phyloP scores from a whole-genome alignment of 2,329 filamentous ascomycete genomes.

The Cadophora sp. region DNA sequence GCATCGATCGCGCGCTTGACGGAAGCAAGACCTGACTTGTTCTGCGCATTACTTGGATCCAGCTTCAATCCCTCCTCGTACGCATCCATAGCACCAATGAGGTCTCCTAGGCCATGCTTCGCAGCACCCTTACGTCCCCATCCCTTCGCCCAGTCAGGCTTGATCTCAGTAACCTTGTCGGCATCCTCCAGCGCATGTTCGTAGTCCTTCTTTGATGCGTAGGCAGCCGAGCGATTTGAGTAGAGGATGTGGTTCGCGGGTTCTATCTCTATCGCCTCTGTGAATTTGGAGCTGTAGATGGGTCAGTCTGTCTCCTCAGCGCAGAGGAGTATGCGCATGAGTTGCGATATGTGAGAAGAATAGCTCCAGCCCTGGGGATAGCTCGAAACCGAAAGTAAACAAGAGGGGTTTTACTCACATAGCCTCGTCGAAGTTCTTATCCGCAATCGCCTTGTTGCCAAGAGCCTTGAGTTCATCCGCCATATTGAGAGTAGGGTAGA shows the following conservation, averaged over 20 bases:
- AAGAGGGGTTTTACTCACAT: slow-evolving; percentile 68
- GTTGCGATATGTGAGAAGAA: not conserved
- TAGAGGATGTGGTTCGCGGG: slow-evolving; percentile 95
- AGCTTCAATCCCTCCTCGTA: slow-evolving; percentile 95
- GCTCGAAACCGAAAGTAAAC: slow-evolving; percentile 30
- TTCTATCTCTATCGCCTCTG: slow-evolving; percentile 88
- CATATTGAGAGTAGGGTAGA: slow-evolving; percentile 36
- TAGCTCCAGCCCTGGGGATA: not conserved
- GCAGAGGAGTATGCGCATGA: not conserved
- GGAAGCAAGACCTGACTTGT: slow-evolving; percentile 84
- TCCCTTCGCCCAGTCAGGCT: slow-evolving; percentile 98
- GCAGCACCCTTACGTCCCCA: slow-evolving; percentile 94
- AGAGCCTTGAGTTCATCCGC: slow-evolving; percentile 90
- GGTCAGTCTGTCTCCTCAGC: slow-evolving; percentile 23
- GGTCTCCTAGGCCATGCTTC: slow-evolving; percentile 84
- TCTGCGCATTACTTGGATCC: slow-evolving; percentile 89
- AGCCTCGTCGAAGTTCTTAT: slow-evolving; percentile 95
- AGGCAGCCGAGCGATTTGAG: slow-evolving; percentile 90
- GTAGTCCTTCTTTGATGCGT: slow-evolving; percentile 91
- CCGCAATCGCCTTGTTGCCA: slow-evolving; percentile 98
- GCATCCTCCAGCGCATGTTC: slow-evolving; percentile 86
- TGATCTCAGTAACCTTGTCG: slow-evolving; percentile 90
- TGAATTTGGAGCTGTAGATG: slow-evolving; percentile 81
- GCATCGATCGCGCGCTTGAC: slow-evolving; percentile 89
- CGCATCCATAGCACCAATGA: slow-evolving; percentile 84